Conservation (phyloP, 208 protist genomes). For the Leishmania gerbilli region DNA sequence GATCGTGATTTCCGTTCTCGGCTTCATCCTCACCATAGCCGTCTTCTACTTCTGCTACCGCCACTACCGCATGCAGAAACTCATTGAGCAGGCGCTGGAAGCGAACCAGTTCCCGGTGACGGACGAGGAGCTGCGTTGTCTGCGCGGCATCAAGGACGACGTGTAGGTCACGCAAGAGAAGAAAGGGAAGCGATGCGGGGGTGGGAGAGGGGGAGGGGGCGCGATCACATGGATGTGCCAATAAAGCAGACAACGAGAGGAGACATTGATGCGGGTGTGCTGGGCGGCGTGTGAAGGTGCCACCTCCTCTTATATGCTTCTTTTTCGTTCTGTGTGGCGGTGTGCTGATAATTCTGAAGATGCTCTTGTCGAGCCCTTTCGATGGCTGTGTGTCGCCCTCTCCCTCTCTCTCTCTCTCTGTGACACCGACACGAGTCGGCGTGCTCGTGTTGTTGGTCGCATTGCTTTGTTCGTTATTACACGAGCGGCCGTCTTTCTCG, state of each 20-base stretch:
- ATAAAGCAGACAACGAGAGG: neutral
- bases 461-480: neutral
- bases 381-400: neutral
- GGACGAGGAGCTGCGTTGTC: constrained; percentile 71
- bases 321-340: constrained; percentile 16
- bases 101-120: constrained; percentile 75
- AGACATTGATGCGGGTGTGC: neutral
- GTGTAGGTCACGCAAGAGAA: constrained; percentile 15
- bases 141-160: constrained; percentile 45
- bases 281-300: neutral
- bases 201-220: neutral
- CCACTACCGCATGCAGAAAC: constrained; percentile 81
- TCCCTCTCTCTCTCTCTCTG: neutral
- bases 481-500: neutral
- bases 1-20: constrained; percentile 81
- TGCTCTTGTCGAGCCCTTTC: neutral
- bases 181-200: neutral
- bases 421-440: neutral
- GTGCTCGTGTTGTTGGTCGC: neutral
- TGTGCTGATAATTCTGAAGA: neutral
- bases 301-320: constrained; percentile 3
- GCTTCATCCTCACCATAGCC: constrained; percentile 77
- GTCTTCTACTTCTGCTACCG: constrained; percentile 88
- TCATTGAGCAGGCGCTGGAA: constrained; percentile 77
- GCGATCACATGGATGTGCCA: neutral